Evolutionary conservation across 2,329 filamentous ascomycete genomes (phyloP).

Genomic region (Magnaporthiopsis rhizophila): DNA sequence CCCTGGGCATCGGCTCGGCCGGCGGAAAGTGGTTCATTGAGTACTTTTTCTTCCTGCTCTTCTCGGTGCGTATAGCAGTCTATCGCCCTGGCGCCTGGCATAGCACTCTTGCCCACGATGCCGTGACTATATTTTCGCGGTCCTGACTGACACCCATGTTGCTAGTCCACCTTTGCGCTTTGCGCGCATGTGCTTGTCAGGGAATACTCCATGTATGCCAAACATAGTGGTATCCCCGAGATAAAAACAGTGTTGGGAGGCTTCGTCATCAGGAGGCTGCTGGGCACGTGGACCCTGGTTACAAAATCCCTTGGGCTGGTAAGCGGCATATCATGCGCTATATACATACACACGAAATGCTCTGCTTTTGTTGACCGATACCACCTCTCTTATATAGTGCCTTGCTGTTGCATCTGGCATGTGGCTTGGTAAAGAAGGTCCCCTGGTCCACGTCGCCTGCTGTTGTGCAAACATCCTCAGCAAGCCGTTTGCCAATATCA

Average conservation of each 20-base stretch:
- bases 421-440: conserved; percentile 95
- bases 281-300: conserved; percentile 79
- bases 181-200: conserved; percentile 73
- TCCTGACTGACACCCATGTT: not conserved
- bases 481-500: conserved; percentile 75
- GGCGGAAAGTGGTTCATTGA: conserved; percentile 74
- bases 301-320: conserved; percentile 87
- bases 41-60: conserved; percentile 79
- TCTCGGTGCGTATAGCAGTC: conserved; percentile 54
- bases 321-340: conserved; percentile 21
- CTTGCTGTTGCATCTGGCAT: conserved; percentile 88
- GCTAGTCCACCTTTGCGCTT: conserved; percentile 66
- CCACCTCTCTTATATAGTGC: conserved; percentile 48
- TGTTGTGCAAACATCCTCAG: conserved; percentile 93
- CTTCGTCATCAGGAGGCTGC: conserved; percentile 81
- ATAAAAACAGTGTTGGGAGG: conserved; percentile 95
- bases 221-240: conserved; percentile 93
- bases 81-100: not conserved
- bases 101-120: not conserved
- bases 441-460: conserved; percentile 90
- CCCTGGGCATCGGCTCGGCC: conserved; percentile 56
- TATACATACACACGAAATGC: not conserved
- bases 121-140: conserved; percentile 13
- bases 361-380: conserved; percentile 12
- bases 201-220: conserved; percentile 79